Base-by-base conservation (phyloP, 148 eudicot genomes). In the Pouteria glomerata region DNA sequence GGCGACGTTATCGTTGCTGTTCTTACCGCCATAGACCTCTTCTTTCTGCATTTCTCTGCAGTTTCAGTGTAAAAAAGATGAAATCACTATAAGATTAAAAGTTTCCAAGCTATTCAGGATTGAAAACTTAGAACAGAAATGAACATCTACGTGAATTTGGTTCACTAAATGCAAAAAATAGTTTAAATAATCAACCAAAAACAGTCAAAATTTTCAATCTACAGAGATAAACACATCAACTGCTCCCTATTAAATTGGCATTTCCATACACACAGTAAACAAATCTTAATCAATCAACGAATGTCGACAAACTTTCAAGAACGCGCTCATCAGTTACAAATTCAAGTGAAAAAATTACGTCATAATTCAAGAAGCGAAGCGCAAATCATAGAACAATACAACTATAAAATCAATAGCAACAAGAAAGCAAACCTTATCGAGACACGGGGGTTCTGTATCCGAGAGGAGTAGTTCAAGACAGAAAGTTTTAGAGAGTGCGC, bases 21-120 rank as follows among this genome's bases (percentile, higher is more conserved):
- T 58, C 51, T 65, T 12, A 23, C 57, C 26, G 66, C 6, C 42
- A 16, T 19, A 7, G 72, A 21, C 45, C 68, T 60, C 57, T 19
- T 60, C 57, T 19, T 68, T 71, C 79, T 76, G 70, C 79, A 76
- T 76, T 70, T 70, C 24, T 12, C 45, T 18, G 34, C 8, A 39
- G 12, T 18, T 1, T 70, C 5, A 39, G 39, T 11, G 24, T 42
- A 30, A 18, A 34, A 70, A 57, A 41, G 39, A 42, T 4, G 27
- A 57, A 70, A 70, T 10, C 27, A 29, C 29, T 27, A 26, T 18
- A 2, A 3, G 27, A 8, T 34, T 52, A 55, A 1, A 51, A 24
- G 21, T 30, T 19, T 18, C 39, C 27, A 62, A 8, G n/a, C 37
- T 24, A 45, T 45, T 15, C 13, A 48, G 15, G 30, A 48, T 48